Evolutionary conservation across 352 stramenopile species (phyloP), one percentile per base, ranked within the genome.

Genomic region (Thraustochytrium striatum): DNA sequence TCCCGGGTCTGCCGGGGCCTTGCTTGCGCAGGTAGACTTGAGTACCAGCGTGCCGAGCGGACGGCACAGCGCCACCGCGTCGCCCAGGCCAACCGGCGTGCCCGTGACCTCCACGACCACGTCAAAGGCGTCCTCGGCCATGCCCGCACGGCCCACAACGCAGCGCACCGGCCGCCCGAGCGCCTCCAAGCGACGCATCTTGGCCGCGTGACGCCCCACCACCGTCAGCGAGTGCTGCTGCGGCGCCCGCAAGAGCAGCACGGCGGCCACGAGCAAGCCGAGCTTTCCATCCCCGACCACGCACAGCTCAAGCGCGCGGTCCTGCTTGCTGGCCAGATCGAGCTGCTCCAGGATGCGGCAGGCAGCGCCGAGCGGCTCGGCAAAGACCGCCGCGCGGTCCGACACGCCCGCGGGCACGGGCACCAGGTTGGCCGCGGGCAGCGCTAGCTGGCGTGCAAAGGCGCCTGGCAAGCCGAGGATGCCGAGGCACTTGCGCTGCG

Each of bases 281-380:
- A 96, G 83, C 72, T 94, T 94, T 2, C 91, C 91, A 86, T 96
- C 91, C 47, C 91, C 91, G 7, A 95, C 79, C 33, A 95, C 87
- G 3, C 88, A 87, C 70, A 93, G 88, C 0, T 83, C 81, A n/a
- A n/a, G n/a, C n/a, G n/a, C n/a, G 13, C 73, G 68, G 3, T 83
- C 36, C 9, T 50, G 28, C 32, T n/a, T 0, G 30, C 33, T 13
- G 13, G 5, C 21, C 3, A 57, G 7, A 39, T 32, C 53, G 39
- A 72, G 62, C 84, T 95, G 90, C 81, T 96, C 90, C 13, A 92
- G 52, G 69, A 96, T 88, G 9, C 90, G 85, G 82, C 88, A 95
- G 3, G 90, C 90, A 2, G 91, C 91, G 8, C 90, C 90, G 35
- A 96, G 83, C 33, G 91, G 91, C 82, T 96, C 91, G 0, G 88